Base-by-base conservation (phyloP, 371 early-diverging fungal species). In the Mortierella sp. region DNA sequence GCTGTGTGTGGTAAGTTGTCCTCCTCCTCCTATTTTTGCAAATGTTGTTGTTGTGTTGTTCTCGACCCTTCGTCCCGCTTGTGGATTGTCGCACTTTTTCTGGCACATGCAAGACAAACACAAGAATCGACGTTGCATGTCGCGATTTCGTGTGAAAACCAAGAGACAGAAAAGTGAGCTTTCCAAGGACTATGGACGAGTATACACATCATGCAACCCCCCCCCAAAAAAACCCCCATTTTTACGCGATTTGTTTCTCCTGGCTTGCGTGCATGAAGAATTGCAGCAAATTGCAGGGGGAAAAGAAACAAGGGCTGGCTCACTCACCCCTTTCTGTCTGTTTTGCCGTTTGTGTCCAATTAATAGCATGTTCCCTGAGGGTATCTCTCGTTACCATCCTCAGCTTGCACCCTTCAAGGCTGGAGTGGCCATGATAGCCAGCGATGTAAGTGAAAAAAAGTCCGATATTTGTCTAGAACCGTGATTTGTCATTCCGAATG, bases 351-450 rank as follows among this genome's bases (percentile, higher is more conserved):
- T 49, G 16, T 32, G 44, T 18, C 38, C 14, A 10, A 18, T 27
- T 44, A 16, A 44, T 76, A 84, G 85, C 72, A 81, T 84, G 81
- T 84, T 81, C 54, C 85, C 85, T 10, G 85, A 84, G 56, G 85
- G 85, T 24, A 84, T 84, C 43, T 84, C 85, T 10, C 71, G 85
- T 29, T 84, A 84, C 70, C 81, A 84, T 71, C 79, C 85, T 24
- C 85, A 79, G 60, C 73, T 84, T 38, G 85, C 85, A 8, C 85
- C 85, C 4, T 84, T 84, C 77, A 84, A 84, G 81, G 76, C 85
- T 24, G 85, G 85, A 11, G 85, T 84, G 6, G 85, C 85, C 35
- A 78, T 78, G 81, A 84, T 84, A 51, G 85, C 85, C 38, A 84
- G 85, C 60, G 85, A 84, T 78, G 85, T 84, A 84, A 54, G 78